Evolutionary conservation across 2,329 filamentous ascomycete species (phyloP).

Genomic region (Blastomyces emzantsi): DNA sequence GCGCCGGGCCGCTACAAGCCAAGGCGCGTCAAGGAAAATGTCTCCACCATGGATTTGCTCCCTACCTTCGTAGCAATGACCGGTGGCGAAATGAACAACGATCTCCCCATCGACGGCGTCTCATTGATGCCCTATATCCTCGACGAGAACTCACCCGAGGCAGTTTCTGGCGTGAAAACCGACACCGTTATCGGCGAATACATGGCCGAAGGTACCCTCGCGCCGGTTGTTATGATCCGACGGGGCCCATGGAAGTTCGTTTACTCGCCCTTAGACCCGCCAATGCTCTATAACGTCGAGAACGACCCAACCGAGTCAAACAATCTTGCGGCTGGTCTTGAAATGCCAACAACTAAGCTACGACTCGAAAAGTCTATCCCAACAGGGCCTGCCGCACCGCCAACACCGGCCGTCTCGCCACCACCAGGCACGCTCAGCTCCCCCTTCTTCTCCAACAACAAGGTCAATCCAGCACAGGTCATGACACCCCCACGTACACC

Average conservation of each 20-base stretch:
- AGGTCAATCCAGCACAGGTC: slow-evolving; percentile 11
- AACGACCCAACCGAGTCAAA: slow-evolving; percentile 66
- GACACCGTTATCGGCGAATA: slow-evolving; percentile 94
- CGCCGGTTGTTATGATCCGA: slow-evolving; percentile 89
- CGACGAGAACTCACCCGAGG: slow-evolving; percentile 38
- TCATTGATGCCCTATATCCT: slow-evolving; percentile 70
- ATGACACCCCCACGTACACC: slow-evolving; percentile 31
- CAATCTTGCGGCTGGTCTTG: slow-evolving; percentile 49
- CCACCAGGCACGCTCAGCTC: slow-evolving; percentile 20
- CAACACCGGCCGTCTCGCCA: slow-evolving; percentile 28
- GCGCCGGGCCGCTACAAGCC: slow-evolving; percentile 67
- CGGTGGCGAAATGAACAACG: slow-evolving; percentile 57
- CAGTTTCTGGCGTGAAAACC: slow-evolving; percentile 42
- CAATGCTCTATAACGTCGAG: slow-evolving; percentile 73
- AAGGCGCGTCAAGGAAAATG: slow-evolving; percentile 69
- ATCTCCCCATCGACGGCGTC: slow-evolving; percentile 75
- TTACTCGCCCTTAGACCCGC: slow-evolving; percentile 71
- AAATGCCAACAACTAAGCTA: slow-evolving; percentile 24
- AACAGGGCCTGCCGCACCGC: slow-evolving; percentile 19
- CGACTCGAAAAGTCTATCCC: slow-evolving; percentile 6
- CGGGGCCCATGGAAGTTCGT: slow-evolving; percentile 86
- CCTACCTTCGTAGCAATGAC: slow-evolving; percentile 81
- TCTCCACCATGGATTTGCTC: slow-evolving; percentile 83
- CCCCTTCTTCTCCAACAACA: slow-evolving; percentile 22
- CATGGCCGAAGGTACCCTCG: slow-evolving; percentile 83